These are phyloP conservation scores for Castanea sativa DNA, from an alignment of 306 rosid species.

Conservation along the genomic window DNA sequence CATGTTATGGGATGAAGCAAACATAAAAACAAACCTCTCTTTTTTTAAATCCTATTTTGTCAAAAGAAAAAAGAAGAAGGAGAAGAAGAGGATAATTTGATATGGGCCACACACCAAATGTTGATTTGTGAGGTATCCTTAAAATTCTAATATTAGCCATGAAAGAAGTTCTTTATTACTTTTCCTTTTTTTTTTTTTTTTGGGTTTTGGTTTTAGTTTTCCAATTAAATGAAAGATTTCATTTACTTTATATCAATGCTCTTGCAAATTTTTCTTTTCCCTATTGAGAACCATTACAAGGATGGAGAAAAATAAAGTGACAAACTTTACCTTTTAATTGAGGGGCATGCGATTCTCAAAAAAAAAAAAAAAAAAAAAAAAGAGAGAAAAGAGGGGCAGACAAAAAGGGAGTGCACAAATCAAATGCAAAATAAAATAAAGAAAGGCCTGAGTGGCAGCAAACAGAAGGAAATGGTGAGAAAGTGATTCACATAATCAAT, in stretches of 20 bases:
- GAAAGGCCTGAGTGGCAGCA: slow-evolving; percentile 10
- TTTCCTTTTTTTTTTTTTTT: not conserved
- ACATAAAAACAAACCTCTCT: slow-evolving; percentile 45
- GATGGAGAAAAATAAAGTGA: slow-evolving; percentile 1
- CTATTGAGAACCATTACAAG: too few relatives aligned
- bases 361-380: too few relatives aligned
- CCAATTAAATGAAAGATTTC: not conserved
- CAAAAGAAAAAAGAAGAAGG: not conserved
- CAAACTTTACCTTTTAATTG: slow-evolving; percentile 17
- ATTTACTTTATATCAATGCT: not conserved
- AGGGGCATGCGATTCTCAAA: not conserved
- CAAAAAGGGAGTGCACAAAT: slow-evolving; percentile 18
- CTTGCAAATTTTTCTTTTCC: too few relatives aligned
- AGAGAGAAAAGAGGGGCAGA: too few relatives aligned
- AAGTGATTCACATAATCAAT: slow-evolving; percentile 50
- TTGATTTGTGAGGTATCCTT: slow-evolving; percentile 4
- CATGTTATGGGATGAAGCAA: slow-evolving; percentile 60
- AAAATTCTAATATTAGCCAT: not conserved
- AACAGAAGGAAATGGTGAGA: slow-evolving; percentile 44
- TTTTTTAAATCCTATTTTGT: not conserved
- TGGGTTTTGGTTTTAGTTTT: too few relatives aligned
- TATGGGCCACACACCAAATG: slow-evolving; percentile 15
- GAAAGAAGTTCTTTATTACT: not conserved
- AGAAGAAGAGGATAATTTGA: slow-evolving; percentile 4
- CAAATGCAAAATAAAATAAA: slow-evolving; percentile 18